phyloP scores from a whole-genome alignment of 192 early-diverging fungal species.

The Cetraspora pellucida region DNA sequence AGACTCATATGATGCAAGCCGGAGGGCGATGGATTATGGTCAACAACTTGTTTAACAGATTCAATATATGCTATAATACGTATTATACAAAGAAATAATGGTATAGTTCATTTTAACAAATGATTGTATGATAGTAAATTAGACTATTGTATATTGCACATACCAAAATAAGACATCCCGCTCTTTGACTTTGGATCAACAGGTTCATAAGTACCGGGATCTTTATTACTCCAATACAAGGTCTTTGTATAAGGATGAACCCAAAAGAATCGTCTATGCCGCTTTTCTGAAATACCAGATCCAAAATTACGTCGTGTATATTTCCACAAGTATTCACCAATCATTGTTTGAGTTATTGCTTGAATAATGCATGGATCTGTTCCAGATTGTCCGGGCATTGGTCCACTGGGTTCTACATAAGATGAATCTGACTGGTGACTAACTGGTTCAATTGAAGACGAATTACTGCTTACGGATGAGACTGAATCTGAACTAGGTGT shows the following conservation, averaged over 20 bases:
- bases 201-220: conserved; percentile 55
- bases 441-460: not conserved
- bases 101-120: not conserved
- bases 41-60: conserved; percentile 57
- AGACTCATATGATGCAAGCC: conserved; percentile 61
- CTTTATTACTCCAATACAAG: conserved; percentile 72
- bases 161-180: conserved; percentile 42
- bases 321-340: conserved; percentile 75
- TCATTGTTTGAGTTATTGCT: conserved; percentile 76
- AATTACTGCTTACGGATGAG: conserved; percentile 25
- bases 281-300: conserved; percentile 48
- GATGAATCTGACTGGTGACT: not conserved
- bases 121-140: not conserved
- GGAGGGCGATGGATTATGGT: conserved; percentile 42
- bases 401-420: conserved; percentile 37
- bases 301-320: conserved; percentile 62
- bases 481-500: conserved; percentile 30
- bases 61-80: conserved; percentile 67
- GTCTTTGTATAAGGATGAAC: conserved; percentile 80
- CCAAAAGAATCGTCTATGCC: conserved; percentile 78
- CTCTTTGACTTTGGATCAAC: conserved; percentile 49
- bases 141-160: conserved; percentile 28
- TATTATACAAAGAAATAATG: conserved; percentile 9
- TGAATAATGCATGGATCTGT: conserved; percentile 69
- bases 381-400: conserved; percentile 1